phyloP scores from a whole-genome alignment of 345 rosid species.

The Ceriops tagal region DNA sequence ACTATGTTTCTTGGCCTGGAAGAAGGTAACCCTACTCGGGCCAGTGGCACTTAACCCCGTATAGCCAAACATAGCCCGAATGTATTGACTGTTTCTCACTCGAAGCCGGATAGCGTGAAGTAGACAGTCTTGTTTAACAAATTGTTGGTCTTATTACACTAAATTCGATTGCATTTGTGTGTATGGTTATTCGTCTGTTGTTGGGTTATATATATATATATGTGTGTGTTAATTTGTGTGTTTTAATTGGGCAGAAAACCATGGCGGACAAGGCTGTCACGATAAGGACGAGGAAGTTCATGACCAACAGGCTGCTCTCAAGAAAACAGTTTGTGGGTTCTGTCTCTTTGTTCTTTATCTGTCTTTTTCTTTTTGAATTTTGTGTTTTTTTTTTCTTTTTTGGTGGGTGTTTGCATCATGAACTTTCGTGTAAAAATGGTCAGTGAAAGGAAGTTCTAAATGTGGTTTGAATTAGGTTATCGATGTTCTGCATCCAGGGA shows the following conservation, averaged over 20 bases:
- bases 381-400: not conserved
- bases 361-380: not conserved
- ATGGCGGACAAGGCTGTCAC: slow-evolving; percentile 59
- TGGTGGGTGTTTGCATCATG: not conserved
- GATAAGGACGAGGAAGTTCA: slow-evolving; percentile 49
- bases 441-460: not conserved
- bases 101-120: not conserved
- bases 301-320: slow-evolving; percentile 54
- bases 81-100: not conserved
- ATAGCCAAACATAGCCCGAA: not conserved
- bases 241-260: not conserved
- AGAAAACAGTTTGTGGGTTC: slow-evolving; percentile 50
- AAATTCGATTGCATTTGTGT: not conserved
- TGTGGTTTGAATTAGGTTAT: slow-evolving; percentile 47
- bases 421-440: not conserved
- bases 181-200: not conserved
- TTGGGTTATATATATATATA: too few species aligned
- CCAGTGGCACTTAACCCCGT: not conserved
- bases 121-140: not conserved
- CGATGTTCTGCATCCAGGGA: slow-evolving; percentile 91
- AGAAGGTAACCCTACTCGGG: not conserved
- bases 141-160: not conserved
- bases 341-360: too few species aligned
- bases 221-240: not conserved
- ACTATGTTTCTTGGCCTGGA: too few species aligned